These are phyloP conservation scores for Russula abietina DNA, from an alignment of 768 basidiomycete genomes.

Conservation along the genomic window DNA sequence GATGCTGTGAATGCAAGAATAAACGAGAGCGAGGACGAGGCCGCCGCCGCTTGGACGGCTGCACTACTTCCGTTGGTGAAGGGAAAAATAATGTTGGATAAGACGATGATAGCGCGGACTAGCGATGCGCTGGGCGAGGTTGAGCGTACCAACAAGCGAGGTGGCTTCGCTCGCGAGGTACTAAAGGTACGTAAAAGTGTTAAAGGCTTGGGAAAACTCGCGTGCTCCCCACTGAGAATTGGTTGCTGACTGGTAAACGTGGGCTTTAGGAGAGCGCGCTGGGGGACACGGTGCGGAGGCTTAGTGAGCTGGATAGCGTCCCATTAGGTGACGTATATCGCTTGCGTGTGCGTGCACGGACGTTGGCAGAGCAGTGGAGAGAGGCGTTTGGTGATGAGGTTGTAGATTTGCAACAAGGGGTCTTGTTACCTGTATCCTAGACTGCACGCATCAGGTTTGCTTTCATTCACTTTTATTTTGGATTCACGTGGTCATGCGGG, in stretches of 20 bases:
- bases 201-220: neutral
- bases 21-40: neutral
- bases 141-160: neutral
- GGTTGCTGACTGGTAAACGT: neutral
- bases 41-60: constrained; percentile 9
- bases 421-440: constrained; percentile 2
- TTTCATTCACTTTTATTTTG: neutral
- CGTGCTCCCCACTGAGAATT: neutral
- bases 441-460: neutral
- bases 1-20: neutral
- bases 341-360: constrained; percentile 16
- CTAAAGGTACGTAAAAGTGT: constrained; percentile 10
- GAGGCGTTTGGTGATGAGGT: constrained; percentile 15
- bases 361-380: constrained; percentile 8
- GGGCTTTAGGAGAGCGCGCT: constrained; percentile 12
- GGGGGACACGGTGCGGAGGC: constrained; percentile 17
- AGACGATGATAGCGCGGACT: neutral
- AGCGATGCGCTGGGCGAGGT: neutral
- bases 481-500: too few relatives aligned
- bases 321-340: constrained; percentile 7
- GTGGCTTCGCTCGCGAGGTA: neutral
- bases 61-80: constrained; percentile 17
- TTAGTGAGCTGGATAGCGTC: constrained; percentile 8
- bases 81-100: constrained; percentile 8
- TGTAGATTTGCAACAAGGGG: constrained; percentile 2